Base-by-base conservation (phyloP, 2,329 filamentous ascomycete genomes). In the Verruconis gallopava region DNA sequence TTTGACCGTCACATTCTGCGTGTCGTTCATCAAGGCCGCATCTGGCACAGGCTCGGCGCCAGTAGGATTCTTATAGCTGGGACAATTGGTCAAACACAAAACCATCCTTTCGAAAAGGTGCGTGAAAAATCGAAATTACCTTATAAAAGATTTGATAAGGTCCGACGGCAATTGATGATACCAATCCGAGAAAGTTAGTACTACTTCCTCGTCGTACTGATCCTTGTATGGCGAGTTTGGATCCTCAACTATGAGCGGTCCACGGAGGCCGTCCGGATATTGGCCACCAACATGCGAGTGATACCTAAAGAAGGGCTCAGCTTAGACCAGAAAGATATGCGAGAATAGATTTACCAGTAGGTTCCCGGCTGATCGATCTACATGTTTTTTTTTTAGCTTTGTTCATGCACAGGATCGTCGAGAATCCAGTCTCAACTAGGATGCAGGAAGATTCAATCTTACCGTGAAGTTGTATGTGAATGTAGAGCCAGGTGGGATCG, bases 121-220 rank as follows among this genome's bases (percentile, higher is more conserved):
- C n/a, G n/a, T n/a, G n/a, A n/a, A n/a, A n/a, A n/a, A n/a, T n/a
- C n/a, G n/a, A n/a, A n/a, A n/a, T n/a, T n/a, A n/a, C n/a, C 49
- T 67, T 32, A 81, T 67, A 48, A 75, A 75, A n/a, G 64, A 56
- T 41, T 65, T 62, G n/a, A 75, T 52, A 46, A 61, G 59, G 19
- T 33, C 34, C 13, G 51, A 47, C 3, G 57, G 57, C 62, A 70
- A 55, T 37, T 79, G 72, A 50, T 85, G 78, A 45, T 85, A 85
- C 66, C 81, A 81, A 50, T 85, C 81, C 14, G 76, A 77, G n/a
- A 85, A 59, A 47, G 81, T 79, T 14, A 85, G 53, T 0, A 79
- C 64, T 21, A 77, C 61, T 47, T 85, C 80, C 33, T 71, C 69
- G 22, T 72, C 66, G 21, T 75, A 74, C 34, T 72, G 58, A 37